Conservation (phyloP, 345 rosid species). For the Linum usitatissimum region DNA sequence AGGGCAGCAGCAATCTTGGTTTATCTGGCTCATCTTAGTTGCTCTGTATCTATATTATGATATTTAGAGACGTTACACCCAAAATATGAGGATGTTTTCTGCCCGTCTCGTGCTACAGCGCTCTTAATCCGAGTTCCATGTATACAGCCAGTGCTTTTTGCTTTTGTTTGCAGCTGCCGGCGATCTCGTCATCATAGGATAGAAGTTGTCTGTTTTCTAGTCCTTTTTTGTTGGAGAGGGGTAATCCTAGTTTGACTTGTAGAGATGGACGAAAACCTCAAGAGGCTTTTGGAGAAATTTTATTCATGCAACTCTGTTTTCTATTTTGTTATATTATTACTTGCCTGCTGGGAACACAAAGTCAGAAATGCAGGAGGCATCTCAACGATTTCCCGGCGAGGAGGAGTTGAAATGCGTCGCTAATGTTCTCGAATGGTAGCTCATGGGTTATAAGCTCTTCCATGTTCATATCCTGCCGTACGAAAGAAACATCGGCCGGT, state of each 20-base stretch:
- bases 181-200: slow-evolving; percentile 7
- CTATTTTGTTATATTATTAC: too few species aligned
- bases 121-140: slow-evolving; percentile 16
- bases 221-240: too few species aligned
- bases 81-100: too few species aligned
- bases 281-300: too few species aligned
- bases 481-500: too few species aligned
- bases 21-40: not conserved
- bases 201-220: too few species aligned
- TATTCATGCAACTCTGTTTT: too few species aligned
- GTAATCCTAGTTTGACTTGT: too few species aligned
- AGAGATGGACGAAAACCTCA: too few species aligned
- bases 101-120: slow-evolving; percentile 12
- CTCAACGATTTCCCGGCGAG: slow-evolving; percentile 29
- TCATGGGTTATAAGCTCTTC: slow-evolving; percentile 25
- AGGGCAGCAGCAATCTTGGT: not conserved
- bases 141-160: slow-evolving; percentile 7
- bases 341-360: not conserved
- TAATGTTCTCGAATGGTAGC: slow-evolving; percentile 30
- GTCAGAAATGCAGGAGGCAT: slow-evolving; percentile 24
- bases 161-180: slow-evolving; percentile 8
- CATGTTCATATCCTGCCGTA: slow-evolving; percentile 28
- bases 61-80: slow-evolving; percentile 16
- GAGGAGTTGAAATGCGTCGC: slow-evolving; percentile 26
- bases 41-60: slow-evolving; percentile 11